phyloP scores from a whole-genome alignment of 2,329 filamentous ascomycete genomes.

The Penicillium occitanis region DNA sequence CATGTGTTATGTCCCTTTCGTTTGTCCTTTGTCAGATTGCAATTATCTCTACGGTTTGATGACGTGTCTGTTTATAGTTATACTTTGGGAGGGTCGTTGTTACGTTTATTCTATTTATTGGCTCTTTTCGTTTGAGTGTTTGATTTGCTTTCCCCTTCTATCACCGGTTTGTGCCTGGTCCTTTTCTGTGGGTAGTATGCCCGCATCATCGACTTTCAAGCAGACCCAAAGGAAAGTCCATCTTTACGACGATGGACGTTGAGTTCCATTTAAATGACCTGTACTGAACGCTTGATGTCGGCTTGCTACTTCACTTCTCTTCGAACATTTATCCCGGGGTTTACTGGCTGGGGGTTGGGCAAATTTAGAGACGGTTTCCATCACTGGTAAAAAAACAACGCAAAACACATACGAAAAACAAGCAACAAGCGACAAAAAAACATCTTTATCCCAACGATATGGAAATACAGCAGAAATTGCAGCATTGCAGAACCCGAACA shows the following conservation, averaged over 20 bases:
- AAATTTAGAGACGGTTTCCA: slow-evolving; percentile 32
- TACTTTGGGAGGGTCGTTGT: slow-evolving; percentile 22
- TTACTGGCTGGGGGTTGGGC: slow-evolving; percentile 27
- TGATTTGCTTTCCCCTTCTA: slow-evolving; percentile 13
- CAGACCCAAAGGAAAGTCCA: not conserved
- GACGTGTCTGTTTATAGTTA: slow-evolving; percentile 31
- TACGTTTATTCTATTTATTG: slow-evolving; percentile 16
- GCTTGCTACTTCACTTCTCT: slow-evolving; percentile 15
- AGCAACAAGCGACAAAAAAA: slow-evolving; percentile 12
- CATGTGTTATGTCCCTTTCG: slow-evolving; percentile 19
- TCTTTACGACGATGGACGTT: not conserved
- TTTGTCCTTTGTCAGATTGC: slow-evolving; percentile 15
- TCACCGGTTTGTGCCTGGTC: slow-evolving; percentile 18
- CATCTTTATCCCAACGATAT: not conserved
- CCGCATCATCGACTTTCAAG: not conserved
- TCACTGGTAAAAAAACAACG: slow-evolving; percentile 37
- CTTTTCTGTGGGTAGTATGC: not conserved
- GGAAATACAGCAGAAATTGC: slow-evolving; percentile 2
- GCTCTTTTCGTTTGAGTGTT: slow-evolving; percentile 14
- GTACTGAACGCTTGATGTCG: not conserved
- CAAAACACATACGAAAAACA: slow-evolving; percentile 8
- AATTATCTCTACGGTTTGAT: slow-evolving; percentile 20
- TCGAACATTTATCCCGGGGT: slow-evolving; percentile 13
- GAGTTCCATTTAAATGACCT: not conserved
- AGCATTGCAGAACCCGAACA: not conserved